A percentile compares a stretch with the other conserved stretches of the same genome.
phyloP scores from a whole-genome alignment of 257 asterid genomes.

The Lantana camara region DNA sequence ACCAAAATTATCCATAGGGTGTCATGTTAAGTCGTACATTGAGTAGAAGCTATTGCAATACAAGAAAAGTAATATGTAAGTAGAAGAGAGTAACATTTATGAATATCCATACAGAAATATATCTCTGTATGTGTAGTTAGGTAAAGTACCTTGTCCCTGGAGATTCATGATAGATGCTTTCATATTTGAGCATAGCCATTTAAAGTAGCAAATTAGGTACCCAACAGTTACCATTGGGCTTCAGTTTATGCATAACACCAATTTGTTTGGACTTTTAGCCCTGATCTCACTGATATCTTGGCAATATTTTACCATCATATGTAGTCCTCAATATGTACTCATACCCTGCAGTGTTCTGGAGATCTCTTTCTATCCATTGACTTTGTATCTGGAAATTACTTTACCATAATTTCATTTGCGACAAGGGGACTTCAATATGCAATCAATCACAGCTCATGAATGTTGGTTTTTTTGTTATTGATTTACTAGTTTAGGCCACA shows the following conservation, averaged over 20 bases:
- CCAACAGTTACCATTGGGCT: background rate
- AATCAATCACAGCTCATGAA: background rate
- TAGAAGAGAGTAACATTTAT: background rate
- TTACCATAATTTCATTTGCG: background rate
- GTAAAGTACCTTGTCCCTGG: background rate
- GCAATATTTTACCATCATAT: background rate
- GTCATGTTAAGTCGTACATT: too few relatives aligned
- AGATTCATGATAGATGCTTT: background rate
- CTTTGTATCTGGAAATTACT: background rate
- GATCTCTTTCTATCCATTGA: conserved; percentile 19
- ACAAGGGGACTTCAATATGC: conserved; percentile 5
- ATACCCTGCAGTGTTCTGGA: conserved; percentile 17
- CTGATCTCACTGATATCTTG: background rate
- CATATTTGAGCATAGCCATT: background rate
- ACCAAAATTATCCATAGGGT: too few relatives aligned
- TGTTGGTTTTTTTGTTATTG: background rate
- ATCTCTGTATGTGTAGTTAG: background rate
- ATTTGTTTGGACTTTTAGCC: background rate
- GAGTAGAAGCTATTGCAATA: too few relatives aligned
- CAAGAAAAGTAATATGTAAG: background rate
- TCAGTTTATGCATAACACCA: background rate
- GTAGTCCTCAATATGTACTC: background rate
- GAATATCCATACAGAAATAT: background rate
- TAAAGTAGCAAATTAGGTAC: too few relatives aligned
- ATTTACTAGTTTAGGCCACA: background rate